These are phyloP conservation scores for Trichoderma endophyticum DNA, from an alignment of 2,329 filamentous ascomycete genomes.

Conservation along the genomic window DNA sequence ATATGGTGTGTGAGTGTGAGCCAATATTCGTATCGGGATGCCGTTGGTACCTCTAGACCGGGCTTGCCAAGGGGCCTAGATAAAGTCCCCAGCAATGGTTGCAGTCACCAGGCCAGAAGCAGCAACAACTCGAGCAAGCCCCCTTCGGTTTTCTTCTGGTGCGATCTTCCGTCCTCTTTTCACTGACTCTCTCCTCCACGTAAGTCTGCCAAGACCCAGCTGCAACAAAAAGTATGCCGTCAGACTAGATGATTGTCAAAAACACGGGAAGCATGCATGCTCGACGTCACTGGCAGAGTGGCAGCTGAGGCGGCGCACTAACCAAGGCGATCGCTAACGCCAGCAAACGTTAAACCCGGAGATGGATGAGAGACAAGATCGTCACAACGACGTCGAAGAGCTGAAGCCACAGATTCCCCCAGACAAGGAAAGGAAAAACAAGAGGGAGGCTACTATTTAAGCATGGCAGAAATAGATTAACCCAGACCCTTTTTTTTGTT, in stretches of 20 bases:
- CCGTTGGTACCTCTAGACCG: background rate
- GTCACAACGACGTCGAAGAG: conserved; percentile 18
- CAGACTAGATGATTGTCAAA: background rate
- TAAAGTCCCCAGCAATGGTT: background rate
- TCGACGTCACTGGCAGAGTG: conserved; percentile 18
- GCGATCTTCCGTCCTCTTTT: background rate
- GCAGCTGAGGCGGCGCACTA: conserved; percentile 16
- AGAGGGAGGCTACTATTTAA: conserved; percentile 13
- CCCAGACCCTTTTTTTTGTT: background rate
- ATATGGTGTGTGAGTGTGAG: background rate
- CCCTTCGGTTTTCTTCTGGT: background rate
- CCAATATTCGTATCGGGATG: conserved; percentile 1
- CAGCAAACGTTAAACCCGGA: conserved; percentile 17
- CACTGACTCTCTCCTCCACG: background rate
- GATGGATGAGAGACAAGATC: conserved; percentile 13
- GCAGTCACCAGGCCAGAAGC: conserved; percentile 4
- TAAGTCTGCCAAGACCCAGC: conserved; percentile 3
- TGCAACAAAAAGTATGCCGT: background rate
- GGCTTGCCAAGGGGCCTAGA: conserved; percentile 1
- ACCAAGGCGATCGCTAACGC: conserved; percentile 15
- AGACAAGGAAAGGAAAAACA: background rate
- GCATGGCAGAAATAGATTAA: background rate
- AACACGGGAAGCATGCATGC: conserved; percentile 6
- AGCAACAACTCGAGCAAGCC: background rate
- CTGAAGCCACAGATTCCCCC: conserved; percentile 1